phyloP scores from a whole-genome alignment of 768 basidiomycete species.

The Phylloporus rhodoxanthus region DNA sequence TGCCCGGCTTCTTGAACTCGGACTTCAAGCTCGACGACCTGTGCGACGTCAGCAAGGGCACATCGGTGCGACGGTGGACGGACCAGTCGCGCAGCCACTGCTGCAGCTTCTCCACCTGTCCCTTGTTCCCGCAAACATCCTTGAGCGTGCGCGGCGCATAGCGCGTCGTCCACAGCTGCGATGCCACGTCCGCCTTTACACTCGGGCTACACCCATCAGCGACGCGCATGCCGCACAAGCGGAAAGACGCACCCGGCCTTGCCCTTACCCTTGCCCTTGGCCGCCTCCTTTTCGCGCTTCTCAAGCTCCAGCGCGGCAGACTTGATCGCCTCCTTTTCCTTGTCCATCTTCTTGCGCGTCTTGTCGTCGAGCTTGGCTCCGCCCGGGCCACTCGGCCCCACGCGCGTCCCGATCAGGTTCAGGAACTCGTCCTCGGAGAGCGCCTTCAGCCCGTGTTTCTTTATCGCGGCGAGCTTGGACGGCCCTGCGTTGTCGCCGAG shows the following conservation, averaged over 20 bases:
- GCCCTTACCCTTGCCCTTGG: constrained; percentile 4
- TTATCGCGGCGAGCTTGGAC: constrained; percentile 79
- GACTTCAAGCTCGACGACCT: constrained; percentile 73
- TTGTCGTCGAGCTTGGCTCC: constrained; percentile 61
- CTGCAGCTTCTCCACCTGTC: constrained; percentile 80
- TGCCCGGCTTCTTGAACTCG: constrained; percentile 92
- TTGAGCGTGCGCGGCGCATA: constrained; percentile 87
- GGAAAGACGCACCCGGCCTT: constrained; percentile 14
- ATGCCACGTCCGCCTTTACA: constrained; percentile 39
- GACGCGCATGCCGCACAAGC: not conserved
- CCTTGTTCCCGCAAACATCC: constrained; percentile 95
- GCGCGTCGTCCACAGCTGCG: constrained; percentile 90
- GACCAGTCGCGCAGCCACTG: constrained; percentile 88
- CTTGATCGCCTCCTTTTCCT: constrained; percentile 72
- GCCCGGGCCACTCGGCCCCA: constrained; percentile 37
- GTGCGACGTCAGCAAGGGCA: not conserved
- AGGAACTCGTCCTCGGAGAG: constrained; percentile 86
- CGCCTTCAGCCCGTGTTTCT: constrained; percentile 70
- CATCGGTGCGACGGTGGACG: constrained; percentile 12
- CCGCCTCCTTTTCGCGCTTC: constrained; percentile 55
- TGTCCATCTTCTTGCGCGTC: constrained; percentile 71
- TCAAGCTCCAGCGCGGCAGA: constrained; percentile 75
- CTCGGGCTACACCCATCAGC: constrained; percentile 13
- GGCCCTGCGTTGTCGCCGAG: constrained; percentile 86
- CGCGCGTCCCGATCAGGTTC: constrained; percentile 69